These are phyloP conservation scores for Potentilla sterilis DNA, from an alignment of 306 rosid species.

Conservation along the genomic window DNA sequence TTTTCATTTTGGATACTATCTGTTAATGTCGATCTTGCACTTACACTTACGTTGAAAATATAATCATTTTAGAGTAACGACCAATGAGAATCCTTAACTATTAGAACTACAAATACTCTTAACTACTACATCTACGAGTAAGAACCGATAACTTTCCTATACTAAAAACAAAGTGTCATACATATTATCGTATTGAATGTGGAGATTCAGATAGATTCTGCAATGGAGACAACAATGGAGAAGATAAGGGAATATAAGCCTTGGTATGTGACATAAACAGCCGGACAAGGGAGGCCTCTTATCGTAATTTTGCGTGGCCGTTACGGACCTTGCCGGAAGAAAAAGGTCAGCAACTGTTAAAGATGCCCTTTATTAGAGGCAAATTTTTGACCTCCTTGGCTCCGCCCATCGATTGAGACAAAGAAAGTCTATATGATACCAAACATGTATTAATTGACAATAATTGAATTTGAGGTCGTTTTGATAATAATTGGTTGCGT, in stretches of 20 bases:
- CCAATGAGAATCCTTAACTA: too few species aligned
- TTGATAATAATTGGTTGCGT: not conserved
- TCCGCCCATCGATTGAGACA: slow-evolving; percentile 18
- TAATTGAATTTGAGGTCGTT: not conserved
- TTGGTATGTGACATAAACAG: not conserved
- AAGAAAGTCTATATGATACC: not conserved
- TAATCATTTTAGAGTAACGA: too few species aligned
- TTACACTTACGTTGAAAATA: not conserved
- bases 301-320: not conserved
- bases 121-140: not conserved
- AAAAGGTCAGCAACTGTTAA: not conserved
- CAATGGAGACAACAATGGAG: not conserved
- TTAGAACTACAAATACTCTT: not conserved
- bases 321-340: not conserved
- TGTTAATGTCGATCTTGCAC: not conserved
- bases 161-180: not conserved
- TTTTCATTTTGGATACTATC: not conserved
- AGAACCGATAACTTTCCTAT: not conserved
- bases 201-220: not conserved
- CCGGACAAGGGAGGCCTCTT: not conserved
- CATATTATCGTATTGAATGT: not conserved
- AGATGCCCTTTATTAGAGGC: slow-evolving; percentile 8
- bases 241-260: not conserved
- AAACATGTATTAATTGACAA: not conserved
- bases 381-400: not conserved